phyloP scores from a whole-genome alignment of 176 grass and related monocot genomes.

The Musa troglodytarum region DNA sequence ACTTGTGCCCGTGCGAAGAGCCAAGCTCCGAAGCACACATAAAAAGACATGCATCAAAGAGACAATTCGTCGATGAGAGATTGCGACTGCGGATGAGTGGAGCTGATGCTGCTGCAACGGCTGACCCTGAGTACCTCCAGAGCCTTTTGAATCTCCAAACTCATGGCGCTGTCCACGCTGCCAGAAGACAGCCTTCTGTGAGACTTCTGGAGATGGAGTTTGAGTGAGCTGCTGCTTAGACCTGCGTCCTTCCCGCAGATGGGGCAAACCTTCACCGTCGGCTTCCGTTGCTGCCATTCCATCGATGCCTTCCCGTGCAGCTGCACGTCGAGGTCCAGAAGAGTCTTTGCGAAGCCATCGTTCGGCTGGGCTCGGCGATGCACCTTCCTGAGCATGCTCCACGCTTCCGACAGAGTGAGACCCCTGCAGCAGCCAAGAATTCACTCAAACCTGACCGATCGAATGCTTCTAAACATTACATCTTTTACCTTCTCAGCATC shows the following conservation, averaged over 20 bases:
- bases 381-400: slow-evolving; percentile 75
- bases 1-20: too few species aligned
- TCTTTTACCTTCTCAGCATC: slow-evolving; percentile 73
- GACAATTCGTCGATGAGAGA: slow-evolving; percentile 21
- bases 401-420: slow-evolving; percentile 70
- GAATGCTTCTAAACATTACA: not conserved
- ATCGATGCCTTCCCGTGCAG: slow-evolving; percentile 65
- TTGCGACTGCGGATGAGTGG: slow-evolving; percentile 26
- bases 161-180: slow-evolving; percentile 78
- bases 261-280: slow-evolving; percentile 74
- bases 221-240: slow-evolving; percentile 83
- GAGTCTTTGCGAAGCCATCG: slow-evolving; percentile 76
- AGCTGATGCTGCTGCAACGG: slow-evolving; percentile 30
- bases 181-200: slow-evolving; percentile 67
- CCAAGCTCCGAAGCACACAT: too few species aligned
- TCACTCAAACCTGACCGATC: not conserved
- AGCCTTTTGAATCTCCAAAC: slow-evolving; percentile 75
- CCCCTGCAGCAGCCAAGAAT: slow-evolving; percentile 21
- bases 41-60: not conserved
- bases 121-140: slow-evolving; percentile 42
- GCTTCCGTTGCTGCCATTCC: slow-evolving; percentile 76
- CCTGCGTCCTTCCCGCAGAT: slow-evolving; percentile 82
- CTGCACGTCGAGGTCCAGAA: slow-evolving; percentile 63
- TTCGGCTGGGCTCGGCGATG: slow-evolving; percentile 84
- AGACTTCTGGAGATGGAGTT: slow-evolving; percentile 81